These are phyloP conservation scores for Alternaria tenuissima DNA, from an alignment of 2,329 filamentous ascomycete genomes.

Conservation along the genomic window DNA sequence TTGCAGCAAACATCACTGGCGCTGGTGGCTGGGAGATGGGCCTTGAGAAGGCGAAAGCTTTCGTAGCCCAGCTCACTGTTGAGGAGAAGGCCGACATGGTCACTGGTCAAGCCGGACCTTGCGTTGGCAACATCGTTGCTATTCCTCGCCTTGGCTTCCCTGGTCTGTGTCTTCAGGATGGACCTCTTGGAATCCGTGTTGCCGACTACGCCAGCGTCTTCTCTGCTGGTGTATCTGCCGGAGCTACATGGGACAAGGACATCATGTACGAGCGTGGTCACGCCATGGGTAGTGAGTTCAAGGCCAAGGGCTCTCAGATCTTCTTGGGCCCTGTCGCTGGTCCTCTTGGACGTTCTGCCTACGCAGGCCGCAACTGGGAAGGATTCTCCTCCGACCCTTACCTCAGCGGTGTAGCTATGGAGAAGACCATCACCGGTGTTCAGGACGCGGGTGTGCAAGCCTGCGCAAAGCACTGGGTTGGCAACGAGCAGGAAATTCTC, in stretches of 20 bases:
- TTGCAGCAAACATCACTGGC: slow-evolving; percentile 39
- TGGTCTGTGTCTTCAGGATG: slow-evolving; percentile 54
- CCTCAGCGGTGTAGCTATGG: slow-evolving; percentile 54
- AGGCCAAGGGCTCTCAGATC: slow-evolving; percentile 52
- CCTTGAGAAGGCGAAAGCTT: slow-evolving; percentile 43
- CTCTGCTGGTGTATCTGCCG: slow-evolving; percentile 51
- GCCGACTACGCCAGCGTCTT: slow-evolving; percentile 51
- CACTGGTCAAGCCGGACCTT: slow-evolving; percentile 57
- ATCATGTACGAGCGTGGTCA: slow-evolving; percentile 50
- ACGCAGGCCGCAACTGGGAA: slow-evolving; percentile 57
- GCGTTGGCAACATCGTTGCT: slow-evolving; percentile 61
- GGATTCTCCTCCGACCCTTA: slow-evolving; percentile 55
- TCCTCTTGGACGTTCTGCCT: slow-evolving; percentile 54
- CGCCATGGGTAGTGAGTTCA: slow-evolving; percentile 49
- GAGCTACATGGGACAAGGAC: slow-evolving; percentile 50
- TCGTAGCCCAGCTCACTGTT: slow-evolving; percentile 39
- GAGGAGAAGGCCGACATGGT: slow-evolving; percentile 49
- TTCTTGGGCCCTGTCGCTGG: slow-evolving; percentile 60
- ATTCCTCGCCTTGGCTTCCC: slow-evolving; percentile 51
- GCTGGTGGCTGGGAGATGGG: slow-evolving; percentile 45
- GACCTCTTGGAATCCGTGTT: slow-evolving; percentile 47
- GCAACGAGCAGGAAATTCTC: slow-evolving; percentile 67
- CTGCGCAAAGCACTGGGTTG: slow-evolving; percentile 64
- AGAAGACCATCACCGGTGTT: slow-evolving; percentile 51
- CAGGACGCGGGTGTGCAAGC: slow-evolving; percentile 55